phyloP scores from a whole-genome alignment of 2,329 filamentous ascomycete species.

The Botrytis porri region DNA sequence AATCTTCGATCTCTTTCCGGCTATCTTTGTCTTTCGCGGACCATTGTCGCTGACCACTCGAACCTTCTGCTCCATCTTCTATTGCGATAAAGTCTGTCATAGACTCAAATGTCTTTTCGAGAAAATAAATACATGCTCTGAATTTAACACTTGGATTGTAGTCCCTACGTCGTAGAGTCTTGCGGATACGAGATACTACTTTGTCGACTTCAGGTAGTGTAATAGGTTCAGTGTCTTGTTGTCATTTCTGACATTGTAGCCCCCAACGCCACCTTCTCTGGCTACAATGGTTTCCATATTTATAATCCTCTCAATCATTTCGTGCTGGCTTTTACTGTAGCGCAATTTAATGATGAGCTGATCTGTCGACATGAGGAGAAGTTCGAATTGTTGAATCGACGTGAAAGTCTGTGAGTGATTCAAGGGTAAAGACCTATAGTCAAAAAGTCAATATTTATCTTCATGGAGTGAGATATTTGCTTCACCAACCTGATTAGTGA shows the following conservation, averaged over 20 bases:
- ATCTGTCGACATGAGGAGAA: neutral
- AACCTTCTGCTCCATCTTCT: too few species aligned
- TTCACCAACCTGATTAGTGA: neutral
- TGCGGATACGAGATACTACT: neutral
- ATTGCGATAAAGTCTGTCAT: neutral
- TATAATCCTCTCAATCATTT: neutral
- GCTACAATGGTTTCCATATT: neutral
- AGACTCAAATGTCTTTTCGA: neutral
- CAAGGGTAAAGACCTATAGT: neutral
- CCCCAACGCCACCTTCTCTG: fast-evolving
- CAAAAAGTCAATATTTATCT: neutral
- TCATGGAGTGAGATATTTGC: fast-evolving
- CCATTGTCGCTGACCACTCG: neutral
- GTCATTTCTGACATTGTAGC: fast-evolving
- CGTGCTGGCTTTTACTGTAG: neutral
- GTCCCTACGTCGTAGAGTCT: fast-evolving
- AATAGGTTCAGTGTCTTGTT: neutral
- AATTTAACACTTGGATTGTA: neutral
- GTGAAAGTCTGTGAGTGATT: fast-evolving
- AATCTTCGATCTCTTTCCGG: neutral
- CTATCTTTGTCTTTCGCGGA: fast-evolving
- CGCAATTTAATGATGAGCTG: neutral
- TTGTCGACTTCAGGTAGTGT: fast-evolving
- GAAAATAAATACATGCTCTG: neutral
- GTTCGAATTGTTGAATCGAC: neutral